These are phyloP conservation scores for Diaporthe capsici DNA, from an alignment of 2,329 filamentous ascomycete species.

Conservation along the genomic window DNA sequence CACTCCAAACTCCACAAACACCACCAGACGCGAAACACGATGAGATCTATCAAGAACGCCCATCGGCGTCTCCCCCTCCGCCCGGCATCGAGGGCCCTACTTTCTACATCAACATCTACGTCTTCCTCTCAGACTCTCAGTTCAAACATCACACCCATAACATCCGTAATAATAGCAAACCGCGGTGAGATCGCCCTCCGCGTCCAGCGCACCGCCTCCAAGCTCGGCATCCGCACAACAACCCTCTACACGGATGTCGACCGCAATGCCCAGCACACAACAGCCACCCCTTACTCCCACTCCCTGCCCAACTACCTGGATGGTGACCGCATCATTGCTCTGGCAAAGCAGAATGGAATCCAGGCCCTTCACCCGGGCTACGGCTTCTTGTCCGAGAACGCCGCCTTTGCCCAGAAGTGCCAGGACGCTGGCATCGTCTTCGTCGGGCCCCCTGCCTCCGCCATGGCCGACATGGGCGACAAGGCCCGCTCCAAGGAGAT, in stretches of 20 bases:
- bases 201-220: slow-evolving; percentile 88
- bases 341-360: slow-evolving; percentile 89
- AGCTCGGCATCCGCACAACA: slow-evolving; percentile 91
- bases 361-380: slow-evolving; percentile 96
- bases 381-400: slow-evolving; percentile 95
- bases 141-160: slow-evolving; percentile 64
- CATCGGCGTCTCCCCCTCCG: slow-evolving; percentile 60
- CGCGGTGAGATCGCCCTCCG: slow-evolving; percentile 96
- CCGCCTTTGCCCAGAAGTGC: slow-evolving; percentile 89
- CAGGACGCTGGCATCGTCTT: slow-evolving; percentile 92
- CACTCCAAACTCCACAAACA: not conserved
- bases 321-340: slow-evolving; percentile 89
- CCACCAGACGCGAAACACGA: slow-evolving; percentile 45
- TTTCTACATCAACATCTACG: slow-evolving; percentile 56
- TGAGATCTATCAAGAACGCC: slow-evolving; percentile 70
- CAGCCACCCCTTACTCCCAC: slow-evolving; percentile 85
- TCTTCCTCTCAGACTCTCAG: slow-evolving; percentile 51
- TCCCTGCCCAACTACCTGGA: slow-evolving; percentile 93
- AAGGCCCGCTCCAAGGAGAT: slow-evolving; percentile 96
- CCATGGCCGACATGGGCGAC: slow-evolving; percentile 92
- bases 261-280: slow-evolving; percentile 86
- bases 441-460: slow-evolving; percentile 88
- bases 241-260: slow-evolving; percentile 97
- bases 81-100: slow-evolving; percentile 37
- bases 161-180: slow-evolving; percentile 94